Conservation (phyloP, 495 filamentous ascomycete species). For the Arthonia radiata region DNA sequence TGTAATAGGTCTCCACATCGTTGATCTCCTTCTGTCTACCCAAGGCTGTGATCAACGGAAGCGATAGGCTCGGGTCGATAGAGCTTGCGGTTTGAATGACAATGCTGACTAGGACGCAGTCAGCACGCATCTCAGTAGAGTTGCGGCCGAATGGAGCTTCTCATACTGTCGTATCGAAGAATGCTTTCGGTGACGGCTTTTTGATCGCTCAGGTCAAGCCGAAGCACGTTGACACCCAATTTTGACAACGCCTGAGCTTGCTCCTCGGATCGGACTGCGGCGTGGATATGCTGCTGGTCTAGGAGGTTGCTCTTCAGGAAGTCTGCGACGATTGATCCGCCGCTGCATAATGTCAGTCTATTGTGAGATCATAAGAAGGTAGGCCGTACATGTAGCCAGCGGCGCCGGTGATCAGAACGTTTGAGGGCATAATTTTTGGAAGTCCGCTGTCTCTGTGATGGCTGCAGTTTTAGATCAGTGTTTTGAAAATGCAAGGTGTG, state of each 20-base stretch:
- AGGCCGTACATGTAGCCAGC: constrained; percentile 13
- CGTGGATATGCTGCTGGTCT: constrained; percentile 7
- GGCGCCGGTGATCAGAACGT: constrained; percentile 13
- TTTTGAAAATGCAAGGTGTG: too few species aligned
- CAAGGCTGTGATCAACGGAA: constrained; percentile 7
- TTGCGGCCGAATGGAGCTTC: too few species aligned
- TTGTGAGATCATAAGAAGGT: constrained; percentile 3
- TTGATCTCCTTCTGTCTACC: constrained; percentile 9
- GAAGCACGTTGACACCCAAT: constrained; percentile 9
- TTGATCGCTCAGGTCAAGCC: constrained; percentile 9
- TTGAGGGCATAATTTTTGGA: too few species aligned
- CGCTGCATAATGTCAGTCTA: constrained; percentile 9
- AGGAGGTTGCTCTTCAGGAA: constrained; percentile 8
- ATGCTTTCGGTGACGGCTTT: constrained; percentile 8
- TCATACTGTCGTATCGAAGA: too few species aligned
- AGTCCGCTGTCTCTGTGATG: too few species aligned
- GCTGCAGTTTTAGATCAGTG: too few species aligned
- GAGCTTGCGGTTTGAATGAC: constrained; percentile 11
- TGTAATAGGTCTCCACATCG: constrained; percentile 10
- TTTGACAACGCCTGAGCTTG: constrained; percentile 9
- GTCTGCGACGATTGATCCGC: constrained; percentile 11
- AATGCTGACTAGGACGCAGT: constrained; percentile 3
- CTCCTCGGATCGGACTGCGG: constrained; percentile 10
- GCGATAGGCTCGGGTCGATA: constrained; percentile 2
- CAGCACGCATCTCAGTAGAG: constrained; percentile 8